phyloP scores from a whole-genome alignment of 225 moss, liverwort and hornwort genomes.

The Lunularia cruciata region DNA sequence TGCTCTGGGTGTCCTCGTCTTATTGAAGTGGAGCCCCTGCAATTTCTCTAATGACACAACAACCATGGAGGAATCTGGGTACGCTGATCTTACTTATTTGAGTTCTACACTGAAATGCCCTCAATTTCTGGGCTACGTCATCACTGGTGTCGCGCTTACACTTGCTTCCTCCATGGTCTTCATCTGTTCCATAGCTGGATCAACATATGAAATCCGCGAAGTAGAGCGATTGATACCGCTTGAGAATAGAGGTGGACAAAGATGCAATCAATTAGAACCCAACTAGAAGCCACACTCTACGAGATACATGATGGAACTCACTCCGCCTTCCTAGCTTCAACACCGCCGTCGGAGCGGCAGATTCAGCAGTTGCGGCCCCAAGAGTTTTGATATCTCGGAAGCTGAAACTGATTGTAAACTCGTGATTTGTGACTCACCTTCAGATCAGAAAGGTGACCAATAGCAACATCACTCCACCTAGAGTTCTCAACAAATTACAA shows the following conservation, averaged over 20 bases:
- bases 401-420: too few species aligned
- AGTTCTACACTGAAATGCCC: constrained; percentile 12
- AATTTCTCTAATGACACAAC: background rate
- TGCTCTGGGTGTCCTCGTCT: background rate
- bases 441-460: too few species aligned
- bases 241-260: background rate
- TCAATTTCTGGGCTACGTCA: constrained; percentile 1
- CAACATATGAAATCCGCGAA: background rate
- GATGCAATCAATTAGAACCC: constrained; percentile 1
- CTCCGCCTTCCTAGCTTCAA: too few species aligned
- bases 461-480: too few species aligned
- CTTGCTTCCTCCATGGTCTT: background rate
- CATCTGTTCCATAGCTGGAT: background rate
- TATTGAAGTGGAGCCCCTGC: constrained; percentile 9
- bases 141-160: background rate
- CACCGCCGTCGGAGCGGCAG: too few species aligned
- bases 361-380: too few species aligned
- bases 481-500: too few species aligned
- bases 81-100: background rate
- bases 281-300: constrained; percentile 7
- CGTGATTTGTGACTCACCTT: too few species aligned
- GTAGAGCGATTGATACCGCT: constrained; percentile 1
- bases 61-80: background rate
- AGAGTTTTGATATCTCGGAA: too few species aligned
- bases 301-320: too few species aligned